Evolutionary conservation across 306 rosid species (phyloP), one percentile per base, ranked within the genome.

Genomic region (Vigna radiata): DNA sequence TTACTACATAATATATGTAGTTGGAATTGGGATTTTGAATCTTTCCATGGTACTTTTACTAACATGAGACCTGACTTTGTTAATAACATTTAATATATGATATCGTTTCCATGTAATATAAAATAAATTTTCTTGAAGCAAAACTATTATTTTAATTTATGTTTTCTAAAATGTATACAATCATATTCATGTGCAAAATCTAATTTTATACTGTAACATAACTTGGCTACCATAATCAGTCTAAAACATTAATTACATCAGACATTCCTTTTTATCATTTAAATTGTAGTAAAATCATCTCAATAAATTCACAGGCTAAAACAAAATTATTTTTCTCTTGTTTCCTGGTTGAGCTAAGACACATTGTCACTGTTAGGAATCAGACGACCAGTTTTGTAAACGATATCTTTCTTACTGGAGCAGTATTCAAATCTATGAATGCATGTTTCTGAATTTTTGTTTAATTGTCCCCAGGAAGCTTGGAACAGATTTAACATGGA

Each of bases 401-500:
- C 44, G 0, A 5, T 27, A 16, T 72, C 23, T 23, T 17, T 61
- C 49, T 63, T 50, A 37, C 29, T 29, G 2, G 36, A 18, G 33
- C 16, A 50, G 39, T 11, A 60, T 68, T 67, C 9, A 14, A 49
- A 41, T 33, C 7, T 33, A 5, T 50, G 12, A 29, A 33, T 44
- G 64, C 19, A 46, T 66, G 61, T n/a, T 54, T 54, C 31, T 70
- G 15, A 36, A 44, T 47, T 62, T 70, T 75, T 72, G 44, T 29
- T 25, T 47, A 50, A 43, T 47, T 52, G n/a, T 76, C 49, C 77
- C 18, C 90, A 94, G 98, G 98, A 92, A 27, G 97, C 97, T 73
- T 92, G 98, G 97, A 94, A 88, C 87, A 91, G 85, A 86, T 94
- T 91, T 91, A 89, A 90, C 79, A 69, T 73, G 75, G 98, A 94